Base-by-base conservation (phyloP, 2,329 filamentous ascomycete species). In the Mollisiaceae sp. region DNA sequence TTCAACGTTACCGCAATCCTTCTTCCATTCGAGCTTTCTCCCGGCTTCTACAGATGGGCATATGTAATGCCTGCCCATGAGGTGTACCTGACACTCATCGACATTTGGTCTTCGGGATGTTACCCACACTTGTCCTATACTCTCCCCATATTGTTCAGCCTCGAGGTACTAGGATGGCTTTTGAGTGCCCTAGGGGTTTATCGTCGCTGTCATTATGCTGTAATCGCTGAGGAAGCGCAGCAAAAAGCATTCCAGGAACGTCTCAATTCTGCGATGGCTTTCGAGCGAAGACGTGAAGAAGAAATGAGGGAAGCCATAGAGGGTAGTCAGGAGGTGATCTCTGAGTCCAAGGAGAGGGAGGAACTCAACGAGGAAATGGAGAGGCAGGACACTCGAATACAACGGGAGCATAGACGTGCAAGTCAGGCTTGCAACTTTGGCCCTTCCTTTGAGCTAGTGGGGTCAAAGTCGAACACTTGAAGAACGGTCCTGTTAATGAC, bases 51-150 rank as follows among this genome's bases (percentile, higher is more conserved):
- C 72, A 73, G 76, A 2, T 90, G 85, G 85, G 86, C 86, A 0
- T 88, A 88, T 72, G 87, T 83, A 0, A 88, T 86, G 85, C 88
- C 87, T 9, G 75, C 90, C 62, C 85, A 89, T 74, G 83, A 86
- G 45, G 81, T 90, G 43, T 82, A 79, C 65, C 73, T 76, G 3
- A 62, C 78, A 4, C 66, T 82, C 11, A 71, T 79, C 0, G 73
- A 80, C 22, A 78, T 82, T 4, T 83, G 80, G 79, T 79, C 78
- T 2, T 72, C 75, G n/a, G 77, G 77, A 22, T 81, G 80, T 4
- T 76, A 78, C n/a, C 77, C 78, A 27, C 69, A 74, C 32, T 72
- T 80, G 0, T 75, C 78, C 45, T 74, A 77, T 38, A 76, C 78
- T 0, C 73, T 83, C 1, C 80, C 81, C 0, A 75, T 82, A 2